Base-by-base conservation (phyloP, 106 monocot genomes). In the Amphibolis antarctica region DNA sequence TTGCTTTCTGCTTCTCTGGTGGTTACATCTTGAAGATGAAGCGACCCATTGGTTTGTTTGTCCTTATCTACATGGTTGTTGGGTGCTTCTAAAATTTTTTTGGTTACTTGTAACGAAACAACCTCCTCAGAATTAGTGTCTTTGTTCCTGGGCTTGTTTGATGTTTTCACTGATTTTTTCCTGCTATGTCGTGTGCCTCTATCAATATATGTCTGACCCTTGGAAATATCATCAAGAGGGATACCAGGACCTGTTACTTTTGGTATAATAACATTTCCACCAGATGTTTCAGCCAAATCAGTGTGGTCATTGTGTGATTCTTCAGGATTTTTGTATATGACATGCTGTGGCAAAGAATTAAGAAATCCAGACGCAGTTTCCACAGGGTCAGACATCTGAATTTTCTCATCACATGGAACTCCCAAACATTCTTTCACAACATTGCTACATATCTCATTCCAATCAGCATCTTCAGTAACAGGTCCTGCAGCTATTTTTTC, bases 121-220 rank as follows among this genome's bases (percentile, higher is more conserved):
- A 57, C 6, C 27, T 42, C 12, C 0, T 13, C 43, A 61, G 15
- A 18, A 13, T 19, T 63, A 2, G 46, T 19, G 20, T 9, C 3
- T 25, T 48, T 45, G 25, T 47, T 46, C 9, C 23, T 46, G 25
- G 15, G 26, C 0, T 43, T 61, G 17, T 44, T 36, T 13, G 47
- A 63, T 10, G 63, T 63, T 26, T 17, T 24, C 12, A 13, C 43
- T 61, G 43, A 25, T 63, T 63, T 63, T 27, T 47, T 63, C 46
- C 26, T 63, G 46, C 24, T 63, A 48, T 19, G 47, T 29, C 44
- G 63, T 63, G 46, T 14, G 17, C 0, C 12, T 48, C 25, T 47
- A 27, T 46, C 21, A 22, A 27, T 46, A 18, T 12, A 24, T 26
- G 46, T 21, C 4, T 27, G 45, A 28, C 12, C 46, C 45, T 45